Conservation (phyloP, 2,329 filamentous ascomycete species). For the Colletotrichum nymphaeae region DNA sequence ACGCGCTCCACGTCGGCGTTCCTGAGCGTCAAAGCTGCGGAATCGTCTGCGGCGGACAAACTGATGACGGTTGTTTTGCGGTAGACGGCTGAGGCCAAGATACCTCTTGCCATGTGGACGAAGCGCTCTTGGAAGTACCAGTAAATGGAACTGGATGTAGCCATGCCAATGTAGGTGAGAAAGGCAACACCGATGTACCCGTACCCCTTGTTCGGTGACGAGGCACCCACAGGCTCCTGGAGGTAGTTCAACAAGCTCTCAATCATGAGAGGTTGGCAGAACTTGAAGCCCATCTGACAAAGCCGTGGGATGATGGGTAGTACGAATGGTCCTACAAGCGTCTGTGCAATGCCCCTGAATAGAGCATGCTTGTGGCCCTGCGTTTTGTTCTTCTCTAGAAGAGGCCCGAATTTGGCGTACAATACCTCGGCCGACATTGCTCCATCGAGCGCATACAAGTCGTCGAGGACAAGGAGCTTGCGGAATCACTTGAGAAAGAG, state of each 20-base stretch:
- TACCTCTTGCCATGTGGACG: slow-evolving; percentile 46
- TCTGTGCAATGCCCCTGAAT: slow-evolving; percentile 40
- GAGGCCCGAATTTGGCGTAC: slow-evolving; percentile 14
- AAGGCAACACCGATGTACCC: slow-evolving; percentile 55
- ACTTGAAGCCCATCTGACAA: slow-evolving; percentile 45
- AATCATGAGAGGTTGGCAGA: slow-evolving; percentile 55
- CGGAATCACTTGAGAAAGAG: slow-evolving; percentile 48
- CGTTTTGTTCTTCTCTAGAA: slow-evolving; percentile 15
- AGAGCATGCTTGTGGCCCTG: slow-evolving; percentile 41
- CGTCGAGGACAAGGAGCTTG: slow-evolving; percentile 42
- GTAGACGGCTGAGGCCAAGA: slow-evolving; percentile 48
- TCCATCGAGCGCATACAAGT: slow-evolving; percentile 41
- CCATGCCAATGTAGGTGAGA: slow-evolving; percentile 53
- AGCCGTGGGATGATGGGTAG: slow-evolving; percentile 49
- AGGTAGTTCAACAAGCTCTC: slow-evolving; percentile 44
- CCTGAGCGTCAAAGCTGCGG: slow-evolving; percentile 59
- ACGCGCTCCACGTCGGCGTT: slow-evolving; percentile 59
- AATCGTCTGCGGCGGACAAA: slow-evolving; percentile 47
- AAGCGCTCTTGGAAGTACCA: slow-evolving; percentile 51
- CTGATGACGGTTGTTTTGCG: slow-evolving; percentile 46
- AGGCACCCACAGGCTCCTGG: slow-evolving; percentile 33
- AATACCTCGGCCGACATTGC: slow-evolving; percentile 9
- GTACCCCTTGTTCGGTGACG: slow-evolving; percentile 46
- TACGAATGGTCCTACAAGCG: slow-evolving; percentile 46
- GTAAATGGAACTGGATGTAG: slow-evolving; percentile 52